Base-by-base conservation (phyloP, 2,329 filamentous ascomycete species). In the Botryotinia globosa region DNA sequence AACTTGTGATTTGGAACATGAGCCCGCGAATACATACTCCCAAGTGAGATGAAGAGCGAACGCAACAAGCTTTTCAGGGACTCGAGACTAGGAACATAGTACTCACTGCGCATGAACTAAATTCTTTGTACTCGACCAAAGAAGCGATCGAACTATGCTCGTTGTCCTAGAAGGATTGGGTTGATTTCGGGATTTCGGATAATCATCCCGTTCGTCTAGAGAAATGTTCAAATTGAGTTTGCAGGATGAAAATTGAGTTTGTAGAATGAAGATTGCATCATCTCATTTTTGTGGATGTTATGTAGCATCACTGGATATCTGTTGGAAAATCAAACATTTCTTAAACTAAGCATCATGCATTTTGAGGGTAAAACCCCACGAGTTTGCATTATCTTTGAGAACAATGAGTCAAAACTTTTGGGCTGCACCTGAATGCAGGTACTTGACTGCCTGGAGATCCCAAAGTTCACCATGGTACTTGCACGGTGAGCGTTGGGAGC, bases 391-490 rank as follows among this genome's bases (percentile, higher is more conserved):
- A 25, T 20, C 62, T 48, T 65, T 32, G 8, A 65, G 14, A 25
- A 22, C 34, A 65, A 22, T 25, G 63, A 65, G 63, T 34, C 63
- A 48, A 48, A 65, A 48, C 29, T 34, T 37, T 65, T n/a, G 61
- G 63, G 39, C 63, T 29, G 63, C 45, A 65, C 63, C 42, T 65
- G 18, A 65, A 65, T 65, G 63, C 63, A 65, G 63, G 63, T 65
- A 65, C 63, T 65, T 65, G 44, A 65, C 42, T 65, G 42, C 42
- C 63, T 65, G 37, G 44, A 48, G 42, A 65, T 48, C 20, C 44
- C 44, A 65, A 65, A 25, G 32, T 18, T n/a, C 63, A 18, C 18
- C 63, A 65, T 65, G 42, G 42, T 65, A 48, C 63, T 65, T 65
- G 63, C 63, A 34, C 29, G 4, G 29, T 16, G 29, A 48, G 42